Evolutionary conservation across 257 asterid species (phyloP).

Genomic region (Ocimum tenuiflorum): DNA sequence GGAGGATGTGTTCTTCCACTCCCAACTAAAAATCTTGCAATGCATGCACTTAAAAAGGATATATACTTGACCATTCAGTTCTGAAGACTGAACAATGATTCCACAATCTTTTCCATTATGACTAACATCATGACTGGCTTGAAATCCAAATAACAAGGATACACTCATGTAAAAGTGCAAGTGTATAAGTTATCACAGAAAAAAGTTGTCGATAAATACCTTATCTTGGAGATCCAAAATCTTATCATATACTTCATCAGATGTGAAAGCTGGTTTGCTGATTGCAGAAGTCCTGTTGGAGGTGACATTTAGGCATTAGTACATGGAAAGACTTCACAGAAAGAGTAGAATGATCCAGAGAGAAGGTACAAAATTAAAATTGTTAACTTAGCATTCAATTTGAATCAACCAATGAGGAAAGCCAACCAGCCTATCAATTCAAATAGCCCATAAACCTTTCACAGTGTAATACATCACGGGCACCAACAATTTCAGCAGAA

Average conservation of each 20-base stretch:
- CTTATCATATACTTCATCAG: slow-evolving; percentile 75
- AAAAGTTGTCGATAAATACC: slow-evolving; percentile 33
- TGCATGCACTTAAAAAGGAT: neutral
- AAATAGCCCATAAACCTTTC: too few relatives aligned
- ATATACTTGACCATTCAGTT: neutral
- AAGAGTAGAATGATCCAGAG: neutral
- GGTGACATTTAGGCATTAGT: slow-evolving; percentile 13
- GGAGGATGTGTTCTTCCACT: neutral
- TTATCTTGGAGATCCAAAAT: slow-evolving; percentile 73
- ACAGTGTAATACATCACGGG: neutral
- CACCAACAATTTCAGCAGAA: neutral
- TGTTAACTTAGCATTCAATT: neutral
- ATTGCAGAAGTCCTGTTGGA: slow-evolving; percentile 59
- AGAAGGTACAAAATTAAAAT: neutral
- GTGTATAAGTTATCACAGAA: neutral
- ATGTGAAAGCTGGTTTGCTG: slow-evolving; percentile 65
- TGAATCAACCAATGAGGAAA: neutral
- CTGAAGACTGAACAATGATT: neutral
- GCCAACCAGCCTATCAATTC: neutral
- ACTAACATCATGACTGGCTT: neutral
- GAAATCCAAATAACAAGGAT: neutral
- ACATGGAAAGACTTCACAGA: neutral
- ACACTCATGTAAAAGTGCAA: too few relatives aligned
- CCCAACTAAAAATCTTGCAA: neutral
- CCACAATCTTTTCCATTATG: neutral